A percentile compares a stretch with the other conserved stretches of the same genome.
Conservation (phyloP, 2,329 filamentous ascomycete genomes). For the Talaromyces sp. region DNA sequence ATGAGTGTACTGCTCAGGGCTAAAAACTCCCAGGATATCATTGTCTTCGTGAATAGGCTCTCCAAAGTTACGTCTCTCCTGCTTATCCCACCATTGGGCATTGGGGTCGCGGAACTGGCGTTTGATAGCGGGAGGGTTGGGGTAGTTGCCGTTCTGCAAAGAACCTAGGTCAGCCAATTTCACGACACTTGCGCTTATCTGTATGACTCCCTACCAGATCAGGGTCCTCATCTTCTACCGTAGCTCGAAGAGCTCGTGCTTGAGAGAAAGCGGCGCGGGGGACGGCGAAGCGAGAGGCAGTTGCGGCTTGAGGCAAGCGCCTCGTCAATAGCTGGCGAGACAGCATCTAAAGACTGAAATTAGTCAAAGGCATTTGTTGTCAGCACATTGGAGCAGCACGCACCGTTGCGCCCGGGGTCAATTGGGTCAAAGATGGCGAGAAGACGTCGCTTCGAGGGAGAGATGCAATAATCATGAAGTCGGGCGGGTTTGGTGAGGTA, state of each 20-base stretch:
- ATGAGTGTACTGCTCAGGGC: slow-evolving; percentile 85
- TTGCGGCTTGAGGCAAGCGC: slow-evolving; percentile 34
- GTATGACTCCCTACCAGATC: slow-evolving; percentile 32
- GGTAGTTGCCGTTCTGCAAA: slow-evolving; percentile 43
- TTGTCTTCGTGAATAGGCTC: slow-evolving; percentile 97
- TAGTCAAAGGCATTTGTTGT: neutral
- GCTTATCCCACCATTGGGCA: slow-evolving; percentile 93
- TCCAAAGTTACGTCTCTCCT: slow-evolving; percentile 94
- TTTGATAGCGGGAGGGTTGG: slow-evolving; percentile 61
- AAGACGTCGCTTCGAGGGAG: slow-evolving; percentile 13
- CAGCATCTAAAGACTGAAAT: slow-evolving; percentile 33
- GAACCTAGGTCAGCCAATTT: neutral
- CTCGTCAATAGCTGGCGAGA: slow-evolving; percentile 41
- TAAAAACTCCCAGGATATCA: slow-evolving; percentile 86
- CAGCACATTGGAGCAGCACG: slow-evolving; percentile 8
- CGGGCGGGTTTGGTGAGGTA: slow-evolving; percentile 6
- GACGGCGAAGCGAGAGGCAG: slow-evolving; percentile 31
- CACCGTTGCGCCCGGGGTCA: slow-evolving; percentile 23
- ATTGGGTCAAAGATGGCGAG: slow-evolving; percentile 12
- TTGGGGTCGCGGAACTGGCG: slow-evolving; percentile 90
- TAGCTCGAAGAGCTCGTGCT: slow-evolving; percentile 30
- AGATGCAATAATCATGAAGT: neutral
- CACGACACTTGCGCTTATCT: neutral
- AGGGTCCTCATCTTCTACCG: slow-evolving; percentile 38
- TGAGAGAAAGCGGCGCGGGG: slow-evolving; percentile 41